These are phyloP conservation scores for Monosporascus sp. DNA, from an alignment of 2,329 filamentous ascomycete genomes.

Conservation along the genomic window DNA sequence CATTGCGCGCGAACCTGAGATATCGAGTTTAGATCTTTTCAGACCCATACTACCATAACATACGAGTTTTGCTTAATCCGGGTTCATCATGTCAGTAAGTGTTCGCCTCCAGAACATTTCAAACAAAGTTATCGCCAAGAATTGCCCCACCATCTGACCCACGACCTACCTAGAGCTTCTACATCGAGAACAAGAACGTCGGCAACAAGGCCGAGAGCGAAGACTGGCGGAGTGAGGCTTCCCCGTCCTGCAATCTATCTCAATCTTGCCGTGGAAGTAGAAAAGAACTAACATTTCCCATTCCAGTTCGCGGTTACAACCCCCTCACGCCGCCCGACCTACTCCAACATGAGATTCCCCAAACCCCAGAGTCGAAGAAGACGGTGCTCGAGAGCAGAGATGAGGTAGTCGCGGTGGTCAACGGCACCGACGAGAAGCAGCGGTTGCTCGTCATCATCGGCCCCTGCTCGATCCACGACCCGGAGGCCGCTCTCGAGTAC, in stretches of 20 bases:
- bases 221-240: conserved; percentile 70
- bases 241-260: too few relatives aligned
- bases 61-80: neutral
- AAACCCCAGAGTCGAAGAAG: conserved; percentile 49
- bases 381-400: conserved; percentile 58
- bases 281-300: neutral
- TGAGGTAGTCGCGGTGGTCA: conserved; percentile 64
- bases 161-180: conserved; percentile 52
- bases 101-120: neutral
- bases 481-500: conserved; percentile 84
- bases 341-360: conserved; percentile 85
- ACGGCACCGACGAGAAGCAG: conserved; percentile 56
- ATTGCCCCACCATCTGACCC: conserved; percentile 12
- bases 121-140: neutral
- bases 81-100: conserved; percentile 22
- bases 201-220: conserved; percentile 69
- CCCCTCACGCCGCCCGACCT: conserved; percentile 89
- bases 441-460: conserved; percentile 73
- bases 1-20: too few relatives aligned
- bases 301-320: conserved; percentile 78
- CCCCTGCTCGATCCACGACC: conserved; percentile 96
- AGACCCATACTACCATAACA: too few relatives aligned
- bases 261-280: neutral
- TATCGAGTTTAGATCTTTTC: too few relatives aligned
- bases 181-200: conserved; percentile 72